Percentiles rank a stretch among this genome's conserved stretches.
Evolutionary conservation across 2,329 filamentous ascomycete species (phyloP).

Genomic region (Aureobasidium melanogenum): DNA sequence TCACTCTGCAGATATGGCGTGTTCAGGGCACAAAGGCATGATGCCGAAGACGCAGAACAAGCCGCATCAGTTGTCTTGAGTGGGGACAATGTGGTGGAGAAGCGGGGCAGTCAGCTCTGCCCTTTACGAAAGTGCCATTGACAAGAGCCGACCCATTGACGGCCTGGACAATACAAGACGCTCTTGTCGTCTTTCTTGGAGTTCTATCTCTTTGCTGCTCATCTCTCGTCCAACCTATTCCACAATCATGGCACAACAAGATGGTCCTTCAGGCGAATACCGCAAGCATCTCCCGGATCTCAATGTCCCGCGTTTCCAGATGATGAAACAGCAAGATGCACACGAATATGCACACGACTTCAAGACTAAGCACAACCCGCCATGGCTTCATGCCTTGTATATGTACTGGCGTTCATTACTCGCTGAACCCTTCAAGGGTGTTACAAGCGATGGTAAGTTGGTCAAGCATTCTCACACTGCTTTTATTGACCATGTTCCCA

Average conservation of each 20-base stretch:
- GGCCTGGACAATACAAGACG: neutral
- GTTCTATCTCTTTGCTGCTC: neutral
- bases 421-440: slow-evolving; percentile 59
- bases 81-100: neutral
- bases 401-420: slow-evolving; percentile 18
- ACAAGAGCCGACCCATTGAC: neutral
- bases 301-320: slow-evolving; percentile 49
- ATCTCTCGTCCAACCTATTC: too few relatives aligned
- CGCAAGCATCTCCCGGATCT: slow-evolving; percentile 55
- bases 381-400: slow-evolving; percentile 18
- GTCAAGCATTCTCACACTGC: neutral
- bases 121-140: neutral
- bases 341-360: slow-evolving; percentile 45
- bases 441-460: slow-evolving; percentile 56
- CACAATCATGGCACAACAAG: neutral
- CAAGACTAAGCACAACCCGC: slow-evolving; percentile 18
- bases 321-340: slow-evolving; percentile 52
- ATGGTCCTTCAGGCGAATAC: slow-evolving; percentile 27
- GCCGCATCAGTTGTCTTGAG: neutral
- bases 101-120: neutral
- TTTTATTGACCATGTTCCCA: neutral
- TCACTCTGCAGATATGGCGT: neutral
- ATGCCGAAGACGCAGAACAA: neutral
- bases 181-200: neutral
- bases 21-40: neutral